Percentiles rank a stretch among this genome's conserved stretches.
phyloP scores from a whole-genome alignment of 306 rosid genomes.

The Vigna unguiculata region DNA sequence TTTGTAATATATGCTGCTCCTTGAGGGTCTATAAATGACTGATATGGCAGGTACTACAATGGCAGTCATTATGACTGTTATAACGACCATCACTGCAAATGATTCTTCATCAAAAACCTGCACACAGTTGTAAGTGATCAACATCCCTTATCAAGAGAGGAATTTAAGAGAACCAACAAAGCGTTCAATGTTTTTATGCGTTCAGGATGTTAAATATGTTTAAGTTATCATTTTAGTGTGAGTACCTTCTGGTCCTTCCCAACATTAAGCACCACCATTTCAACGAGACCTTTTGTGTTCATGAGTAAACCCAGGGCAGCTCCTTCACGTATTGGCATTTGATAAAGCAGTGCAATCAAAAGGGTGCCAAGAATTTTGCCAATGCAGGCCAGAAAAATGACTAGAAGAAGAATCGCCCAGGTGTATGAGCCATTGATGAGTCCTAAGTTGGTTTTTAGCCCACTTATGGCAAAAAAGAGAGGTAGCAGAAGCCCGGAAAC shows the following conservation, averaged over 20 bases:
- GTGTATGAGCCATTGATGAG: constrained; percentile 48
- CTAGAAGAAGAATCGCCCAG: constrained; percentile 62
- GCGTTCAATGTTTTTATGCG: no score
- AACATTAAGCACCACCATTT: constrained; percentile 85
- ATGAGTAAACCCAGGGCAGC: constrained; percentile 82
- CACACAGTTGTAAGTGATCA: constrained; percentile 27
- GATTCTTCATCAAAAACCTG: constrained; percentile 82
- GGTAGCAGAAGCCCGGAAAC: constrained; percentile 94
- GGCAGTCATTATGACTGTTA: constrained; percentile 75
- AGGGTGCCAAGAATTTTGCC: constrained; percentile 84
- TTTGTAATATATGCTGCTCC: constrained; percentile 59
- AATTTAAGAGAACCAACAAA: not conserved
- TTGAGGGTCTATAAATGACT: constrained; percentile 69
- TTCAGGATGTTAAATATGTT: not conserved
- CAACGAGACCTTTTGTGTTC: constrained; percentile 96
- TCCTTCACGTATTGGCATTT: constrained; percentile 75
- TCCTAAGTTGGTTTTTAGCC: constrained; percentile 70
- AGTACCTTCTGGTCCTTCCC: constrained; percentile 85
- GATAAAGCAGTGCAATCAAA: constrained; percentile 58
- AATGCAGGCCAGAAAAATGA: constrained; percentile 66
- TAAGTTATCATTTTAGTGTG: not conserved
- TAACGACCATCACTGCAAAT: constrained; percentile 86
- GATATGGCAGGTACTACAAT: constrained; percentile 70
- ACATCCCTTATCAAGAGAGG: not conserved
- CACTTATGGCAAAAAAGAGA: constrained; percentile 89